Evolutionary conservation across 2,329 filamentous ascomycete species (phyloP).

Genomic region (Aureobasidium sp.): DNA sequence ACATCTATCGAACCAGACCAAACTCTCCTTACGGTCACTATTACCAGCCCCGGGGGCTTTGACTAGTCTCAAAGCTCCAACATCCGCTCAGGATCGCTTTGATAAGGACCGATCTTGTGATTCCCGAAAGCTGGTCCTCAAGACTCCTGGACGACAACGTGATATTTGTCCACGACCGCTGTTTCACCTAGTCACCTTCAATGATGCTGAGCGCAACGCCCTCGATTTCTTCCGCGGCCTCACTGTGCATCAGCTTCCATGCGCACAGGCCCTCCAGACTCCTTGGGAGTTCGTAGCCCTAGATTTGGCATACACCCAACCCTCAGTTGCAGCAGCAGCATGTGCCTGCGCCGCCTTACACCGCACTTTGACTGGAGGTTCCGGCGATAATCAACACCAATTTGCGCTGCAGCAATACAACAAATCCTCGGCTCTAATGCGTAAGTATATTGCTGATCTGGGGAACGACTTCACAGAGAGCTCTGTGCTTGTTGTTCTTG

Average conservation of each 20-base stretch:
- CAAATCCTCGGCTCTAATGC: not conserved
- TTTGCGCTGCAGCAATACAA: conserved; percentile 9
- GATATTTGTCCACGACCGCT: too few relatives aligned
- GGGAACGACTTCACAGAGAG: not conserved
- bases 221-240: too few relatives aligned
- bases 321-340: not conserved
- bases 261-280: too few relatives aligned
- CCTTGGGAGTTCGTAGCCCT: too few relatives aligned
- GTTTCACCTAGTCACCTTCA: too few relatives aligned
- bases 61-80: too few relatives aligned
- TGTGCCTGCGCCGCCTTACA: not conserved
- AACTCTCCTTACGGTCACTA: not conserved
- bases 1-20: not conserved
- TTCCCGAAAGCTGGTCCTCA: not conserved
- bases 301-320: too few relatives aligned
- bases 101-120: not conserved
- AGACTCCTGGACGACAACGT: too few relatives aligned
- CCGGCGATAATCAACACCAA: not conserved
- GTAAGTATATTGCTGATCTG: not conserved
- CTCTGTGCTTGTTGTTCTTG: not conserved
- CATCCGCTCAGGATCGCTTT: too few relatives aligned
- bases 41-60: not conserved
- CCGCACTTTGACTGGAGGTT: not conserved
- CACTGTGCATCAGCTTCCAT: too few relatives aligned
- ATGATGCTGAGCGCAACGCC: too few relatives aligned